phyloP scores from a whole-genome alignment of 495 filamentous ascomycete species.

The Peziza echinospora region DNA sequence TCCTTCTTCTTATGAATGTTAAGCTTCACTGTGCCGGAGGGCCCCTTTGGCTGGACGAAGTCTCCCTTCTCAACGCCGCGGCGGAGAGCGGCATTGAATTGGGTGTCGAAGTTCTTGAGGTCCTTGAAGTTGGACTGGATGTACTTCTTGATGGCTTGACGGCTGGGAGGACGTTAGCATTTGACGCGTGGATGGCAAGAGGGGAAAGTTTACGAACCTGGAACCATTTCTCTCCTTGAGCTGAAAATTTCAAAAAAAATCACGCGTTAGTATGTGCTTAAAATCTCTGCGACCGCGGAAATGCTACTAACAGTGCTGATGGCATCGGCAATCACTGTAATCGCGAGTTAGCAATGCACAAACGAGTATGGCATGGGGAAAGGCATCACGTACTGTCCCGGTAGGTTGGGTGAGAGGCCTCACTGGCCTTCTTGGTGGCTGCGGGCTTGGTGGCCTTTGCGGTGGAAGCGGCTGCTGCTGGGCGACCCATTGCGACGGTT shows the following conservation, averaged over 20 bases:
- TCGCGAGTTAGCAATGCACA: constrained; percentile 32
- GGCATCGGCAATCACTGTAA: constrained; percentile 42
- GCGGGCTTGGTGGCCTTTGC: constrained; percentile 13
- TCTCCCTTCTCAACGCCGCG: constrained; percentile 71
- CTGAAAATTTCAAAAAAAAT: constrained; percentile 17
- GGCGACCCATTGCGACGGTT: constrained; percentile 21
- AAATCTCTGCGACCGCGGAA: too few relatives aligned
- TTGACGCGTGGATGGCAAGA: constrained; percentile 3
- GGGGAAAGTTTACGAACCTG: constrained; percentile 29
- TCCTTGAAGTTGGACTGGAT: constrained; percentile 85
- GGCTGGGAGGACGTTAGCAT: constrained; percentile 31
- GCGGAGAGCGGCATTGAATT: constrained; percentile 86
- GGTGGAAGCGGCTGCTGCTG: constrained; percentile 26
- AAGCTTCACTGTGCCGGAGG: constrained; percentile 90
- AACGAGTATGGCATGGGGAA: constrained; percentile 24
- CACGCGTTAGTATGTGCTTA: neutral
- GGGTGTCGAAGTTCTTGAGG: constrained; percentile 55
- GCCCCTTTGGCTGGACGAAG: constrained; percentile 85
- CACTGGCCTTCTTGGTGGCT: constrained; percentile 30
- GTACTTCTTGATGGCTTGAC: constrained; percentile 95
- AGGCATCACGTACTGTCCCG: constrained; percentile 23
- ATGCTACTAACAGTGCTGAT: constrained; percentile 39
- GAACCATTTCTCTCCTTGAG: constrained; percentile 44
- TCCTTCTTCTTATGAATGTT: constrained; percentile 52
- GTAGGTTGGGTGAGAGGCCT: constrained; percentile 35